Percentiles rank a stretch among this genome's conserved stretches.
These are phyloP conservation scores for Psilocybe azurescens DNA, from an alignment of 768 basidiomycete species.

Conservation along the genomic window DNA sequence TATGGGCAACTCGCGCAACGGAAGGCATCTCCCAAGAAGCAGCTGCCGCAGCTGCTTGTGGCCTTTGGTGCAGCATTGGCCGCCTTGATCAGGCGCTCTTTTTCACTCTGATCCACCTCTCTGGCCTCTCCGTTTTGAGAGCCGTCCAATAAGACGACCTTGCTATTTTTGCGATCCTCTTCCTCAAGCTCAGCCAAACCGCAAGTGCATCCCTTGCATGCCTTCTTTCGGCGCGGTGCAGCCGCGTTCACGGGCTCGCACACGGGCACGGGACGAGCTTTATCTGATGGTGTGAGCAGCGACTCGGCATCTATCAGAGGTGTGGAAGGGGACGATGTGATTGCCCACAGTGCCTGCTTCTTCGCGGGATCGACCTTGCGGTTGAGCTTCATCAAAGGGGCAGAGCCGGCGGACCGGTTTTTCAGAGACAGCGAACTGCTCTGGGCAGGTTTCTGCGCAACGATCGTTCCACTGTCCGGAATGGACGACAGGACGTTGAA, in stretches of 20 bases:
- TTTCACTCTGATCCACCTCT: constrained; percentile 64
- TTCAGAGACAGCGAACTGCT: constrained; percentile 50
- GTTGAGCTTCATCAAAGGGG: constrained; percentile 46
- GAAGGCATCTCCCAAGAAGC: constrained; percentile 98
- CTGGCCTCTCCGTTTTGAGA: constrained; percentile 60
- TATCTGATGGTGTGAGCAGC: constrained; percentile 85
- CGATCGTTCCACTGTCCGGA: constrained; percentile 47
- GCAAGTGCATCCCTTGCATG: constrained; percentile 96
- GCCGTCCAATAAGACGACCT: constrained; percentile 74
- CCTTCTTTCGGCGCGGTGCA: constrained; percentile 78
- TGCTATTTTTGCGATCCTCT: constrained; percentile 68
- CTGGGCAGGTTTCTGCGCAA: constrained; percentile 75
- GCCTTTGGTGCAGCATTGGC: constrained; percentile 81
- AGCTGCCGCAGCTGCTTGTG: constrained; percentile 96
- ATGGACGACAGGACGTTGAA: constrained; percentile 60
- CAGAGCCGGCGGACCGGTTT: constrained; percentile 31
- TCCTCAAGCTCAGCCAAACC: constrained; percentile 94
- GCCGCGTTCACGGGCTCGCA: constrained; percentile 67
- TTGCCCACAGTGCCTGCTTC: constrained; percentile 90
- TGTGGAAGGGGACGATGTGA: constrained; percentile 66
- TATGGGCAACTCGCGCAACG: constrained; percentile 96
- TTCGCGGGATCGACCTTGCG: constrained; percentile 67
- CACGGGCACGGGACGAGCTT: constrained; percentile 73
- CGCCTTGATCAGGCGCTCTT: constrained; percentile 65
- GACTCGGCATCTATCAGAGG: constrained; percentile 82